These are phyloP conservation scores for Clathrospora elynae DNA, from an alignment of 2,329 filamentous ascomycete genomes.

Conservation along the genomic window DNA sequence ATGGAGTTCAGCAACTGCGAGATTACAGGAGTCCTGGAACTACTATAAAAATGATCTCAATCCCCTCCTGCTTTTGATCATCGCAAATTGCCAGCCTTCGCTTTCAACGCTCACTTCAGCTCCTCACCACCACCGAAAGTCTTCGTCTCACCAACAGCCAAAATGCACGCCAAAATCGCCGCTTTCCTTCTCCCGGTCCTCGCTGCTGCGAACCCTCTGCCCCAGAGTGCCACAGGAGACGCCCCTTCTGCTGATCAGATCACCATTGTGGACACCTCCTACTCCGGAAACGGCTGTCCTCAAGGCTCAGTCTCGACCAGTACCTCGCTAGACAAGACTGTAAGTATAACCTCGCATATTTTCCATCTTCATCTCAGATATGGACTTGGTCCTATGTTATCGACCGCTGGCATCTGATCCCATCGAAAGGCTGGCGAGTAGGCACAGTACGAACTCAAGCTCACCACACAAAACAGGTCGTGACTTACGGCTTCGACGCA, in stretches of 20 bases:
- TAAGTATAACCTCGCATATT: constrained; percentile 17
- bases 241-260: constrained; percentile 33
- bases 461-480: constrained; percentile 24
- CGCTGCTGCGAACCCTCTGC: constrained; percentile 35
- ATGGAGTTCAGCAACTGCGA: constrained; percentile 3
- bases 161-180: constrained; percentile 40
- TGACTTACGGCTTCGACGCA: constrained; percentile 43
- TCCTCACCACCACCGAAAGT: constrained; percentile 6
- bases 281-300: constrained; percentile 45
- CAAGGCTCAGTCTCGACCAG: constrained; percentile 43
- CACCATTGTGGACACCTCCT: constrained; percentile 37
- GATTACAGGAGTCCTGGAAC: background rate
- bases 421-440: constrained; percentile 1
- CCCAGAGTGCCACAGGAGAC: constrained; percentile 17
- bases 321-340: constrained; percentile 42
- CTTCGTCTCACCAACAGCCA: constrained; percentile 15
- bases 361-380: constrained; percentile 2
- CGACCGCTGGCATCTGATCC: constrained; percentile 2
- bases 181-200: constrained; percentile 36
- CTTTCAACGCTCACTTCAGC: constrained; percentile 17
- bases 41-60: constrained; percentile 33
- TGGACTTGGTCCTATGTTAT: constrained; percentile 3
- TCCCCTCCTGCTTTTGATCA: constrained; percentile 27
- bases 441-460: constrained; percentile 5
- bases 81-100: constrained; percentile 33